Evolutionary conservation across 2,329 filamentous ascomycete genomes (phyloP), one percentile per base, ranked within the genome.

Genomic region (Pseudogymnoascus sp.): DNA sequence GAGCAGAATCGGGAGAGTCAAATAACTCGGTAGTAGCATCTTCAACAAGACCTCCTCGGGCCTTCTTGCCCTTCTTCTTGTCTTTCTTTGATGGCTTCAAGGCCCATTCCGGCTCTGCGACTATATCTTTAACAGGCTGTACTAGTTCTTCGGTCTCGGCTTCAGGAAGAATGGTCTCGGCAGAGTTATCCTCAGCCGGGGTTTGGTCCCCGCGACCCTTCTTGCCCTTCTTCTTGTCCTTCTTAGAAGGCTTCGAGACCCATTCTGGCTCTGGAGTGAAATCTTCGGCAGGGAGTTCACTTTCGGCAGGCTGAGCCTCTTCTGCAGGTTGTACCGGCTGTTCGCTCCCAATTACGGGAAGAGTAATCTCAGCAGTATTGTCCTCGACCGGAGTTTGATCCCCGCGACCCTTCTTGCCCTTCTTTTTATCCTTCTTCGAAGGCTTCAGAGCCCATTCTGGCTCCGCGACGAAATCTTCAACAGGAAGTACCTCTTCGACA

Each of bases 401-500:
- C 10, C 11, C 31, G 12, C 21, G 21, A 4, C 23, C 23, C 51
- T 57, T 36, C 34, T 60, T 60, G 11, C 29, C 29, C 29, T 71
- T 72, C 63, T 72, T 80, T 71, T 79, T 79, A 6, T 71, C 70
- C 65, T 75, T 75, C 63, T 75, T 76, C 6, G 72, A 71, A 16
- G 37, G 61, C 39, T 54, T 47, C 14, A 29, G n/a, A 1, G 42
- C 18, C 31, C 26, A 36, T 51, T 26, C 57, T 7, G 57, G 16
- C 34, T 61, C 59, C 3, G n/a, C 34, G 34, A 12, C 7, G 14
- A 26, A 11, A 10, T 61, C 31, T 34, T 36, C 21, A 5, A 11
- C 26, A 11, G 47, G 47, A 2, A 1, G 23, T 10, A n/a, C 14
- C 31, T 60, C 54, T 18, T 18, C 16, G 7, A 47, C 63, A 36